Percentiles rank a stretch among this genome's conserved stretches.
These are phyloP conservation scores for Flaveria floridana DNA, from an alignment of 140 eudicot species.

Conservation along the genomic window DNA sequence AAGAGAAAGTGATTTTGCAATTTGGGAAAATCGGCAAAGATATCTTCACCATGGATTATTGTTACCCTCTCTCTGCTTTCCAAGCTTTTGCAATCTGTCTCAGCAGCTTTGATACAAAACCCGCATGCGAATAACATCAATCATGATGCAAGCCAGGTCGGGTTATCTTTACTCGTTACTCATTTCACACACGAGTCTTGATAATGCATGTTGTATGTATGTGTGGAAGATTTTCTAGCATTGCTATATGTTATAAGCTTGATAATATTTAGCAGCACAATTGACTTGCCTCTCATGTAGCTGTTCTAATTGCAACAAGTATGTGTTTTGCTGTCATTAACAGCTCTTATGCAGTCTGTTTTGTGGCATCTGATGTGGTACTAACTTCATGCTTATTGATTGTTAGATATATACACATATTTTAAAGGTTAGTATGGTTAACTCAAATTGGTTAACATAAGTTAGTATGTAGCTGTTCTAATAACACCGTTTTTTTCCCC, in stretches of 20 bases:
- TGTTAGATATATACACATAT: no score
- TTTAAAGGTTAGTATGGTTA: no score
- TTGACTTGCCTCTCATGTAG: slow-evolving; percentile 33
- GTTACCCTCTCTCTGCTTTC: slow-evolving; percentile 87
- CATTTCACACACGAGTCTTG: slow-evolving; percentile 18
- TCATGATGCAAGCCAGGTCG: slow-evolving; percentile 9
- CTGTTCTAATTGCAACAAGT: slow-evolving; percentile 37
- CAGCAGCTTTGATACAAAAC: slow-evolving; percentile 94
- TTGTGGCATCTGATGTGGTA: slow-evolving; percentile 9
- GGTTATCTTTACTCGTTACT: slow-evolving; percentile 22
- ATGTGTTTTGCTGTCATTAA: slow-evolving; percentile 25
- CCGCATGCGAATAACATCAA: slow-evolving; percentile 75
- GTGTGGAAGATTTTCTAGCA: slow-evolving; percentile 32
- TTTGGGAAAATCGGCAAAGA: slow-evolving; percentile 90
- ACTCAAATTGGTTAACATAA: no score
- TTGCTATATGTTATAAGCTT: slow-evolving; percentile 32
- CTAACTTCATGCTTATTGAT: neutral
- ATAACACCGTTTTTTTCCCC: no score
- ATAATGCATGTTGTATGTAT: slow-evolving; percentile 21
- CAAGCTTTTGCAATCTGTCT: slow-evolving; percentile 94
- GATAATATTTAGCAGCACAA: slow-evolving; percentile 36
- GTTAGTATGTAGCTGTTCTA: no score
- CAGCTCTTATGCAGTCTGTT: slow-evolving; percentile 21
- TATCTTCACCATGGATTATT: slow-evolving; percentile 88
- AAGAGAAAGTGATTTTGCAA: slow-evolving; percentile 78